Evolutionary conservation across 2,329 filamentous ascomycete species (phyloP), one percentile per base, ranked within the genome.

Genomic region (Alternaria tenuissima): DNA sequence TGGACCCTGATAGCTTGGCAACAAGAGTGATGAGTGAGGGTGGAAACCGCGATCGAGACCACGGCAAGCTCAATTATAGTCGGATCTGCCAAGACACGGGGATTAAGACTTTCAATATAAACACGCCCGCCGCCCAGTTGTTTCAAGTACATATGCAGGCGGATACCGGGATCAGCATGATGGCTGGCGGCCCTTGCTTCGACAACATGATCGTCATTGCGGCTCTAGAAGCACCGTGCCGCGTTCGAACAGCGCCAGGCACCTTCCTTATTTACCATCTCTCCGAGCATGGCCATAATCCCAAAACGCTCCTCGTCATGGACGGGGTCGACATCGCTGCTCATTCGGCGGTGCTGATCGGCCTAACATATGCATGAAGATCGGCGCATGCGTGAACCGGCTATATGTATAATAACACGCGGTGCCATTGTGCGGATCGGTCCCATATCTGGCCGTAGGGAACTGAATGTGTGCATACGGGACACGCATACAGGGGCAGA

Each of bases 81-180:
- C 44, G 32, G 12, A n/a, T 6, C 28, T 47, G 57, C 52, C 52
- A 59, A 59, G 57, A n/a, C 38, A 4, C 36, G 38, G 16, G 34
- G 53, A 44, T 14, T 30, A 20, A 49, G 14, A 30, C 18, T 32
- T n/a, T 30, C 26, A 24, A 16, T 39, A 55, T 59, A 53, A 32
- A 38, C 44, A 51, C 32, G n/a, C 26, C n/a, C 28, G 20, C 30
- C 51, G 24, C 22, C 44, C 20, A 46, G 26, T 36, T 26, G 32
- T 55, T 36, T 44, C 34, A 28, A 26, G 30, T 22, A n/a, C 39
- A 34, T 34, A n/a, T 59, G 39, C 46, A 46, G 28, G 51, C 44
- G 30, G 41, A 36, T 34, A 11, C 41, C 32, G 28, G 43, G 43
- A 49, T 55, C 28, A 55, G 43, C 28, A 36, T 9, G 30, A 53